These are phyloP conservation scores for Ophiosphaerella herpotricha DNA, from an alignment of 2,329 filamentous ascomycete species.

Conservation along the genomic window DNA sequence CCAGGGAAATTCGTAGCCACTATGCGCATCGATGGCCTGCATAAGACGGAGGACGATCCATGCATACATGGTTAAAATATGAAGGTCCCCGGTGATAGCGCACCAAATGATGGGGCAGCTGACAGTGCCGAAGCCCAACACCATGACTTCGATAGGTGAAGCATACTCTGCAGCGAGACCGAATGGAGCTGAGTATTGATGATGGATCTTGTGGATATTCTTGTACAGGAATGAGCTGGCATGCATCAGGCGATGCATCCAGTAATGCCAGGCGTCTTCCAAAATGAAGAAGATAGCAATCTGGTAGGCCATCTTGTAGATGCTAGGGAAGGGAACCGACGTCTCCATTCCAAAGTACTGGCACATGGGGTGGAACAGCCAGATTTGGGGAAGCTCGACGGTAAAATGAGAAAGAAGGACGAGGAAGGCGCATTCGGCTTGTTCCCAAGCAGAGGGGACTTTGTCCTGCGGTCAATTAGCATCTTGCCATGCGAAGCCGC, in stretches of 20 bases:
- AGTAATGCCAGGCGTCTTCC: slow-evolving; percentile 99
- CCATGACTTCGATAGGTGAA: slow-evolving; percentile 95
- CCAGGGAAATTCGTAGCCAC: slow-evolving; percentile 98
- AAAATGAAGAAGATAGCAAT: slow-evolving; percentile 93
- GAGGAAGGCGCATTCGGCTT: slow-evolving; percentile 90
- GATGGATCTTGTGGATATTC: slow-evolving; percentile 97
- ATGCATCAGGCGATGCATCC: slow-evolving; percentile 89
- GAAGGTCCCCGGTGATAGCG: slow-evolving; percentile 80
- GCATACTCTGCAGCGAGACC: slow-evolving; percentile 96
- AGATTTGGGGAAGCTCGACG: slow-evolving; percentile 97
- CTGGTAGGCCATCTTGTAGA: slow-evolving; percentile 86
- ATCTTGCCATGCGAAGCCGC: not conserved
- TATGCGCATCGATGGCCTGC: slow-evolving; percentile 97
- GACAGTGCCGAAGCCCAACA: slow-evolving; percentile 86
- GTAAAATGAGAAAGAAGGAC: slow-evolving; percentile 96
- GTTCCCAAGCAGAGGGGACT: slow-evolving; percentile 88
- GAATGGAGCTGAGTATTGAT: slow-evolving; percentile 97
- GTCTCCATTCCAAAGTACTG: slow-evolving; percentile 89
- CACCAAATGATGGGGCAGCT: slow-evolving; percentile 83
- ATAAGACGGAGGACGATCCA: slow-evolving; percentile 94
- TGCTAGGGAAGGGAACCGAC: slow-evolving; percentile 83
- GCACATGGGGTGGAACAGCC: slow-evolving; percentile 97
- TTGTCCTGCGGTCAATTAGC: slow-evolving; percentile 62
- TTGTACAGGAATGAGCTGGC: slow-evolving; percentile 89
- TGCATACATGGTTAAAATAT: slow-evolving; percentile 95